These are phyloP conservation scores for Sporothrix luriei DNA, from an alignment of 2,329 filamentous ascomycete species.

Conservation along the genomic window DNA sequence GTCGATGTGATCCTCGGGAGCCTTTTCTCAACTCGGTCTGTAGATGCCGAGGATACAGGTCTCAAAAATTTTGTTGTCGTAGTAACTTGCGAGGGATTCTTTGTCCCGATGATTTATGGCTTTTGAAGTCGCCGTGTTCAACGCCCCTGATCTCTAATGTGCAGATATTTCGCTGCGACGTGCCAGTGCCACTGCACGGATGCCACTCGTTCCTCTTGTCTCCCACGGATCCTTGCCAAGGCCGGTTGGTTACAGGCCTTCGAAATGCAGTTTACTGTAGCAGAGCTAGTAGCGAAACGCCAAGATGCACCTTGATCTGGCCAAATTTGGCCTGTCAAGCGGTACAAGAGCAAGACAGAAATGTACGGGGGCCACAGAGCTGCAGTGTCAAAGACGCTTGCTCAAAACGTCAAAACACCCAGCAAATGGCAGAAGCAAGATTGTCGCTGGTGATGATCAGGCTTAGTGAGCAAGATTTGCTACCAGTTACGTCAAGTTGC, in stretches of 20 bases:
- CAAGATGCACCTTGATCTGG: not conserved
- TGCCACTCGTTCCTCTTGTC: not conserved
- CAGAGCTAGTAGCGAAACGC: constrained; percentile 14
- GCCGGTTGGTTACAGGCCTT: constrained; percentile 17
- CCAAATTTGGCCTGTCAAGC: not conserved
- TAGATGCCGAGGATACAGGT: constrained; percentile 17
- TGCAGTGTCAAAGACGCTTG: not conserved
- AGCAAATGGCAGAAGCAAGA: not conserved
- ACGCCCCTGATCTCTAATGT: not conserved
- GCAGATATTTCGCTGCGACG: no score
- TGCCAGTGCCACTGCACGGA: not conserved
- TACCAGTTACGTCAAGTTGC: not conserved
- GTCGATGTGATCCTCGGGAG: constrained; percentile 1
- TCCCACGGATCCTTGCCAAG: constrained; percentile 21
- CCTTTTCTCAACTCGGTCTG: constrained; percentile 20
- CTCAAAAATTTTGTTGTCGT: not conserved
- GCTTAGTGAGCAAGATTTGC: not conserved
- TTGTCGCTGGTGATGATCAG: constrained; percentile 1
- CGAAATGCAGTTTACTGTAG: constrained; percentile 25
- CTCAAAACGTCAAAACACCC: not conserved
- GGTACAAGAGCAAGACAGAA: not conserved
- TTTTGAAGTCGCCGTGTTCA: constrained; percentile 1
- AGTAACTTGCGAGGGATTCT: not conserved
- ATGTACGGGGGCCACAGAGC: constrained; percentile 9
- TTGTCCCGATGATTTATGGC: not conserved